These are phyloP conservation scores for Colletotrichum shisoi DNA, from an alignment of 2,329 filamentous ascomycete species.

Conservation along the genomic window DNA sequence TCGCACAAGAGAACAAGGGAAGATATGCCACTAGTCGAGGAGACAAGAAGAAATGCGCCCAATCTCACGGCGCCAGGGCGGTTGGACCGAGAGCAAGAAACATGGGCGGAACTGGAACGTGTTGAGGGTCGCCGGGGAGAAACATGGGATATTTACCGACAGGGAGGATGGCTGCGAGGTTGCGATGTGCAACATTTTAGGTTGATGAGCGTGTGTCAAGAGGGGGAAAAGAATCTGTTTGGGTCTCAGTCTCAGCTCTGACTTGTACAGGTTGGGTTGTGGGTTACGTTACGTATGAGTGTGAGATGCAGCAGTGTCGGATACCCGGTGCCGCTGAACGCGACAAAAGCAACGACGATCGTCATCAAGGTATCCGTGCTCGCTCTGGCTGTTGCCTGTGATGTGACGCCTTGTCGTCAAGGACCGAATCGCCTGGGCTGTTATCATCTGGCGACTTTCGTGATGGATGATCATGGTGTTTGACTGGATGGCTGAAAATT, in stretches of 20 bases:
- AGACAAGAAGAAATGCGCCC: neutral
- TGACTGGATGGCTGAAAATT: too few species aligned
- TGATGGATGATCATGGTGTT: too few species aligned
- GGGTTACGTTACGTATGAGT: neutral
- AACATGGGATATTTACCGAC: neutral
- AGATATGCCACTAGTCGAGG: neutral
- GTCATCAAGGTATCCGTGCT: too few species aligned
- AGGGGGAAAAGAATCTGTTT: constrained; percentile 5
- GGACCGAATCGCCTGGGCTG: too few species aligned
- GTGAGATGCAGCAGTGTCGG: too few species aligned
- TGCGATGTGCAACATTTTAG: constrained; percentile 8
- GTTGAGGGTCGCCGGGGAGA: neutral
- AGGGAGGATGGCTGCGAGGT: neutral
- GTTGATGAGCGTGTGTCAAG: constrained; percentile 21
- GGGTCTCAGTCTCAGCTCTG: neutral
- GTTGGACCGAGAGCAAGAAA: neutral
- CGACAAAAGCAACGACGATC: too few species aligned
- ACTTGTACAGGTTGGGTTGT: neutral
- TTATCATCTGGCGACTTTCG: too few species aligned
- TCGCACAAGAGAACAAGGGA: too few species aligned
- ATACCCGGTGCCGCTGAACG: too few species aligned
- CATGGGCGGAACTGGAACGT: neutral
- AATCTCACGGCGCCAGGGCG: neutral
- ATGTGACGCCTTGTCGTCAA: too few species aligned
- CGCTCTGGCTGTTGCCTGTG: too few species aligned